These are phyloP conservation scores for Ceratobasidium sp. DNA, from an alignment of 1,284 basidiomycete genomes.

Conservation along the genomic window DNA sequence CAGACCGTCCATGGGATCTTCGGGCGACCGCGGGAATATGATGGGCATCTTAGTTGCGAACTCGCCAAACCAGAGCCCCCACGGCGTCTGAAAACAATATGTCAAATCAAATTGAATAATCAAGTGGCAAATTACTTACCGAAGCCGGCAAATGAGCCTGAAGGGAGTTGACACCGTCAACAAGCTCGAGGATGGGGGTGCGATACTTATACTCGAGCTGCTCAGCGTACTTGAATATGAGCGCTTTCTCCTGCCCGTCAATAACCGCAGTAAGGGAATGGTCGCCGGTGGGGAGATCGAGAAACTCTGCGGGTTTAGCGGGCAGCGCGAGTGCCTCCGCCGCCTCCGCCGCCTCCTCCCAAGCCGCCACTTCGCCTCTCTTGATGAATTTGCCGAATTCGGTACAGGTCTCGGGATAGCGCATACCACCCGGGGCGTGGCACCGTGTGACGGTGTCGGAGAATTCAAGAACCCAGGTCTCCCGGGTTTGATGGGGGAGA, in stretches of 20 bases:
- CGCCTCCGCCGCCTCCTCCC: too few relatives aligned
- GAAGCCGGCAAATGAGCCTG: neutral
- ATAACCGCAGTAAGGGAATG: too few relatives aligned
- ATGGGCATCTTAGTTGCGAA: neutral
- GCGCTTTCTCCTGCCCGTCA: too few relatives aligned
- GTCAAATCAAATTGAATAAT: neutral
- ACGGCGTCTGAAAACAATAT: neutral
- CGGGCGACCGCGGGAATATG: neutral
- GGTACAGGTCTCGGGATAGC: neutral
- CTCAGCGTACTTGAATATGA: too few relatives aligned
- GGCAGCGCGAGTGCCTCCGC: too few relatives aligned
- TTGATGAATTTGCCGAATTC: too few relatives aligned
- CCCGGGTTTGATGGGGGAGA: too few relatives aligned
- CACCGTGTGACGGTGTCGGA: neutral
- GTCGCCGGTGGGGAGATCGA: too few relatives aligned
- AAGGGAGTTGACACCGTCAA: neutral
- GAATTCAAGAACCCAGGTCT: constrained; percentile 2
- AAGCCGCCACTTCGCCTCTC: too few relatives aligned
- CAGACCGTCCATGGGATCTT: neutral
- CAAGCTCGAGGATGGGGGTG: too few relatives aligned
- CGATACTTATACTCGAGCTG: too few relatives aligned
- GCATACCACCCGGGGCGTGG: neutral
- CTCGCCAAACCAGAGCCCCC: neutral
- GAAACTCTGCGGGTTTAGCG: too few relatives aligned
- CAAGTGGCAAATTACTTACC: neutral